Base-by-base conservation (phyloP, 2,329 filamentous ascomycete genomes). In the Juglanconis juglandina region DNA sequence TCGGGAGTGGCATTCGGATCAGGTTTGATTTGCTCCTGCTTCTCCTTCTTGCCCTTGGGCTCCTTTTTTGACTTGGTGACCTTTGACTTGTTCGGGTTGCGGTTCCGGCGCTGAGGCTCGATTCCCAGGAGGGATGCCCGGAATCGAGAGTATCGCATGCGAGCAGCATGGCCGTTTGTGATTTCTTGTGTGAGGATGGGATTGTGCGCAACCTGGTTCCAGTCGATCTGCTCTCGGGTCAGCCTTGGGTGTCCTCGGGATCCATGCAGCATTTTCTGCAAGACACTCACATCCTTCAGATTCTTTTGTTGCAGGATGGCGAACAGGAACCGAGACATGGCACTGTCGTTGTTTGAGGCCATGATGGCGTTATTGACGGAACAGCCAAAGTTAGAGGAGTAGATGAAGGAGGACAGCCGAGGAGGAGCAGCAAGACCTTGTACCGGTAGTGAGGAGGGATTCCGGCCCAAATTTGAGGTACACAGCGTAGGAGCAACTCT, bases 271-370 rank as follows among this genome's bases (percentile, higher is more conserved):
- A 57, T 30, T n/a, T 11, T 42, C 24, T 39, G 34, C 24, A 39
- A 44, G 24, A 56, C 37, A 44, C 83, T 77, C 71, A 86, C 83
- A 73, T 86, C 81, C 68, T 84, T 86, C 56, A 86, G 77, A 60
- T 78, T 81, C 72, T 84, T 85, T 72, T 86, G 83, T 70, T 79
- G 79, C 61, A 86, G 67, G 61, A 86, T 86, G 42, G 83, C 83
- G 66, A 84, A 84, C 61, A 86, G 78, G 59, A 86, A 83, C 57
- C 82, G 76, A 62, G 81, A 79, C 77, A 83, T 84, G 58, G 77
- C 75, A 68, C 80, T 84, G 68, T 86, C 83, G 65, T 79, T 78
- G 72, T 79, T 82, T 69, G 79, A 74, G 64, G 81, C 75, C 81
- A 85, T 84, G 71, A 62, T 73, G 70, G 65, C 64, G 52, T 56